Percentiles rank a stretch among this genome's conserved stretches.
These are phyloP conservation scores for Aureobasidium subglaciale DNA, from an alignment of 2,329 filamentous ascomycete genomes.

Conservation along the genomic window DNA sequence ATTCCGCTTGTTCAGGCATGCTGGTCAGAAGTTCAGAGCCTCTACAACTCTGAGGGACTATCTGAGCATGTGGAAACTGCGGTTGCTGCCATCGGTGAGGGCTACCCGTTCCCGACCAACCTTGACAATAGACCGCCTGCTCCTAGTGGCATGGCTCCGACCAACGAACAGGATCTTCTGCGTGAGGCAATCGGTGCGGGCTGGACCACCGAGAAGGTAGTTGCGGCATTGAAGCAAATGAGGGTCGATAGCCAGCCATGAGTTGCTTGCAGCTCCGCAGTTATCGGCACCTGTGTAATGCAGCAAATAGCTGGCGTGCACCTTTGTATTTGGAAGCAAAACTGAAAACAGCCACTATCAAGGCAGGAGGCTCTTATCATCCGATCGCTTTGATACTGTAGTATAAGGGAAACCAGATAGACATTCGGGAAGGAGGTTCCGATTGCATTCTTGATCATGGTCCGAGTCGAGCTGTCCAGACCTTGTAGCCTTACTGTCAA, in stretches of 20 bases:
- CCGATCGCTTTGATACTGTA: no score
- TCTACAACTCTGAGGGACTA: slow-evolving; percentile 32
- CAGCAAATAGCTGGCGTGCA: neutral
- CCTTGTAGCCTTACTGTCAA: no score
- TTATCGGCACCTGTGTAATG: no score
- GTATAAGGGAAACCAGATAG: no score
- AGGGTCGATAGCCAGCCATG: slow-evolving; percentile 21
- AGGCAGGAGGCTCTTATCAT: neutral
- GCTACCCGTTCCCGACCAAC: slow-evolving; percentile 58
- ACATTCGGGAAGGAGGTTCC: no score
- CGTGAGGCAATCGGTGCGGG: slow-evolving; percentile 36
- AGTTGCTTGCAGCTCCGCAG: no score
- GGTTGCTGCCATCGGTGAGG: slow-evolving; percentile 47
- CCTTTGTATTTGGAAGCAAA: neutral
- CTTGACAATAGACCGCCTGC: slow-evolving; percentile 50
- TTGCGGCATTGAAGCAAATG: slow-evolving; percentile 27
- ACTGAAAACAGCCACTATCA: neutral
- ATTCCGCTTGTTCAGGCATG: slow-evolving; percentile 41
- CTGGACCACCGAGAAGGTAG: slow-evolving; percentile 34
- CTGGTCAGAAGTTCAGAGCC: slow-evolving; percentile 36
- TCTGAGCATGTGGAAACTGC: slow-evolving; percentile 41
- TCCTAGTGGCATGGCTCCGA: slow-evolving; percentile 52
- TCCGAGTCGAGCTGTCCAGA: no score
- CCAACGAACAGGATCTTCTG: slow-evolving; percentile 51
- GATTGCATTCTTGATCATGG: no score